Base-by-base conservation (phyloP, 345 rosid genomes). In the Sisymbrium irio region DNA sequence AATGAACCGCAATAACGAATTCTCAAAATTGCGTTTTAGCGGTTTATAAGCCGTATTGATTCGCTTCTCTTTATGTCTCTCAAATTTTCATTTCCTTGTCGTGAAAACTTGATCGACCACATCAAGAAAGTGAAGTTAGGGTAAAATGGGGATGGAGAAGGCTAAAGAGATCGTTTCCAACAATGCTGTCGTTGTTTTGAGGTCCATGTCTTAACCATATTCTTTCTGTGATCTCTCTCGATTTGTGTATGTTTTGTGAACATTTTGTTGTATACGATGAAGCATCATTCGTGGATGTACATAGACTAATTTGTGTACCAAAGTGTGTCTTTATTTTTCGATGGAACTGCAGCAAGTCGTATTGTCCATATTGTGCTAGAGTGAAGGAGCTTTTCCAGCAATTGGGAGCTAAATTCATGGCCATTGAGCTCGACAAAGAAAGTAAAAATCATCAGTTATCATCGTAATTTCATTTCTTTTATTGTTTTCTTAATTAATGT, bases 141-240 rank as follows among this genome's bases (percentile, higher is more conserved):
- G 60, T 25, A 65, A 62, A 36, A 82, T 85, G 91, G 92, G 92
- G 32, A 51, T 62, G 83, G 51, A 69, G 30, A 88, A 86, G 82
- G 88, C 91, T 1, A 76, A 84, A 65, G 89, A 91, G 61, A 41
- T 84, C 40, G 88, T 87, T 15, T 74, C 88, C 45, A 49, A 66
- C 67, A 85, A 89, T 22, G 11, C 88, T 60, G 89, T 89, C 67
- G 84, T 87, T 65, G 93, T 91, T 82, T 91, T 89, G 87, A 86
- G 93, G 91, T 49, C 2, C 6, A 17, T 69, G 13, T 53, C 22
- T 17, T 22, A 22, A 22, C 25, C 25, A 22, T n/a, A n/a, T 22
- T 22, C 25, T 22, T 22, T 22, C 25, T 22, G 25, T 22, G 25
- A 3, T 22, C 3, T 22, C 25, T 22, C 25, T 22, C 25, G 25